A percentile compares a stretch with the other conserved stretches of the same genome.
phyloP scores from a whole-genome alignment of 2,329 filamentous ascomycete species.

The Sclerotinia glacialis region DNA sequence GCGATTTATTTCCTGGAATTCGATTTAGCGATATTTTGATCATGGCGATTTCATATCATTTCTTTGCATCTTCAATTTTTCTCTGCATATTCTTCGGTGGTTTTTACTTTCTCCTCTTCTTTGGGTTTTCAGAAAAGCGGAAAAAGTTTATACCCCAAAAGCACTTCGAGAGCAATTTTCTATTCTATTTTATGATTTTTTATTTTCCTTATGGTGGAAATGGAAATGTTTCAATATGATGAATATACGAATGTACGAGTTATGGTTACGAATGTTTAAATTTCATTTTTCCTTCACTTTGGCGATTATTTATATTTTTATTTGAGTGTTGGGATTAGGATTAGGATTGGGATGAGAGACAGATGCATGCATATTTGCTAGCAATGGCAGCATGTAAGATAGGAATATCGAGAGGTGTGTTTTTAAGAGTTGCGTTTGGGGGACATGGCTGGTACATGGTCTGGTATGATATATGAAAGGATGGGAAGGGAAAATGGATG shows the following conservation, averaged over 20 bases:
- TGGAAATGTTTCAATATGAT: conserved; percentile 33
- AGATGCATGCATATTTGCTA: conserved; percentile 16
- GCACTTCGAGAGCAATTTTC: conserved; percentile 23
- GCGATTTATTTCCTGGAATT: conserved; percentile 26
- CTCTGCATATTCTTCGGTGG: conserved; percentile 31
- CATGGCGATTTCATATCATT: conserved; percentile 25
- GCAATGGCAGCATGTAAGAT: conserved; percentile 22
- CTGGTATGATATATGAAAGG: background rate
- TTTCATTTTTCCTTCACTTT: conserved; percentile 21
- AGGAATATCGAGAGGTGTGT: conserved; percentile 9
- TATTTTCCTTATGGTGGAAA: conserved; percentile 22
- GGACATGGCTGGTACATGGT: conserved; percentile 19
- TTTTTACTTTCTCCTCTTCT: conserved; percentile 29
- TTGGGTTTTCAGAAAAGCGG: conserved; percentile 30
- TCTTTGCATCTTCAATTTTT: conserved; percentile 27
- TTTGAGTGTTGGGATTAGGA: conserved; percentile 8
- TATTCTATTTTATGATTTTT: background rate
- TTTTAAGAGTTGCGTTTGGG: conserved; percentile 7
- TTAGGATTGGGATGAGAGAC: conserved; percentile 4
- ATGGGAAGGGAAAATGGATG: background rate
- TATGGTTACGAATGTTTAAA: conserved; percentile 33
- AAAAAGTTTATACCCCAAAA: conserved; percentile 35
- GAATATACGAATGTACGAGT: conserved; percentile 38
- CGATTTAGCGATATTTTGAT: conserved; percentile 30
- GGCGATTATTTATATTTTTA: conserved; percentile 6